phyloP scores from a whole-genome alignment of 2,329 filamentous ascomycete genomes.

The Mycogone perniciosa region DNA sequence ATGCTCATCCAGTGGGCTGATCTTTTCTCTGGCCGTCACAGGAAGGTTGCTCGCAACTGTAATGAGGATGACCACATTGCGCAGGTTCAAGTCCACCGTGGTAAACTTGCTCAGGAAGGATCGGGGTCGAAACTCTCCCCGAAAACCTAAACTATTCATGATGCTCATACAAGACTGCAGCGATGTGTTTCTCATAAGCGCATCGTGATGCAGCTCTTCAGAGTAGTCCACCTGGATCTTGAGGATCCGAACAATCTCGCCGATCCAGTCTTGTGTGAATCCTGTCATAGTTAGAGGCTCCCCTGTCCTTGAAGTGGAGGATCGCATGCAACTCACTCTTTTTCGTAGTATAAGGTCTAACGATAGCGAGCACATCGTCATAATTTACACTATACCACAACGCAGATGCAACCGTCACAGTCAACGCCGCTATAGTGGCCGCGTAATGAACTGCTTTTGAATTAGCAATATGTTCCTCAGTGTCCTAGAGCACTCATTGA shows the following conservation, averaged over 20 bases:
- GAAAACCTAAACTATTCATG: slow-evolving; percentile 71
- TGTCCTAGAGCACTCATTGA: not conserved
- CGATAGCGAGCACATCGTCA: slow-evolving; percentile 67
- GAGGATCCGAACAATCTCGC: slow-evolving; percentile 61
- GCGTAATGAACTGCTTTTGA: slow-evolving; percentile 41
- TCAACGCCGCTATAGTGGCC: slow-evolving; percentile 56
- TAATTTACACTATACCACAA: slow-evolving; percentile 45
- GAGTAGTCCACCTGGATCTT: slow-evolving; percentile 77
- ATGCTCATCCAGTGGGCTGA: slow-evolving; percentile 56
- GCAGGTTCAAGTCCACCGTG: slow-evolving; percentile 66
- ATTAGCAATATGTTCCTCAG: slow-evolving; percentile 12
- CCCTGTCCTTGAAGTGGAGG: not conserved
- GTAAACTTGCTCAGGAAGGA: slow-evolving; percentile 67
- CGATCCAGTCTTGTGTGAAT: slow-evolving; percentile 57
- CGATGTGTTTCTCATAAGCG: slow-evolving; percentile 64
- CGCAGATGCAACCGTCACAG: slow-evolving; percentile 43
- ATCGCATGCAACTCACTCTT: slow-evolving; percentile 21
- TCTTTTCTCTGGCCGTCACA: slow-evolving; percentile 46
- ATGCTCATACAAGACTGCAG: slow-evolving; percentile 74
- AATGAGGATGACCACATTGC: slow-evolving; percentile 62
- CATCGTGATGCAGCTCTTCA: slow-evolving; percentile 64
- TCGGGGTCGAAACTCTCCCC: slow-evolving; percentile 54
- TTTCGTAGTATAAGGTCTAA: slow-evolving; percentile 41
- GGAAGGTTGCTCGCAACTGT: slow-evolving; percentile 56
- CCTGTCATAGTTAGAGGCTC: slow-evolving; percentile 33